Base-by-base conservation (phyloP, 176 grass and related monocot species). In the Lolium multiflorum region DNA sequence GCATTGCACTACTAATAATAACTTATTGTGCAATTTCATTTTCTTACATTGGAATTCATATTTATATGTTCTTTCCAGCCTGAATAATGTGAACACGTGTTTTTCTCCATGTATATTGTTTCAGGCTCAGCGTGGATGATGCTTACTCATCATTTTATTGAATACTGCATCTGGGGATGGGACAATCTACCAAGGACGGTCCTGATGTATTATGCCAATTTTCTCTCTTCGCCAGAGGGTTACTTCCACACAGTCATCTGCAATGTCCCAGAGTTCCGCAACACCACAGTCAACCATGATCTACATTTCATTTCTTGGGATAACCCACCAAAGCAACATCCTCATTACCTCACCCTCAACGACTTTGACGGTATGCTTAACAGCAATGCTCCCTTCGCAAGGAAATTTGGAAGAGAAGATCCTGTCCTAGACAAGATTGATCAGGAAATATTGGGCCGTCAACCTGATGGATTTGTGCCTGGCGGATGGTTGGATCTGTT, bases 281-380 rank as follows among this genome's bases (percentile, higher is more conserved):
- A 96, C 87, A 94, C 97, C 6, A 97, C 97, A 11, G 94, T 99
- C 3, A 99, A 99, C 82, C 92, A 99, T 63, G 97, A 97, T 65
- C 89, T 99, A 39, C 97, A 99, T 89, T 99, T 97, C 87, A 99
- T 97, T 74, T 94, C 94, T 49, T 99, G 97, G 97, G 97, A 99
- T 66, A 99, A 97, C 80, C 97, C 97, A 44, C 97, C 97, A 54
- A 99, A 99, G 90, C 97, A 99, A 66, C 97, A 97, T 56, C 97
- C 97, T 37, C 97, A 99, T 82, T 91, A 91, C 64, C 90, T 97
- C 41, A 97, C 92, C 6, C 47, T 94, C 2, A 55, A 85, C 67
- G 92, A 99, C 81, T 94, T 87, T 50, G 46, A 86, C 0, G 85
- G 81, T 49, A 94, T 99, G 97, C n/a, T 97, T 28, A 76, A 65